A percentile compares a stretch with the other conserved stretches of the same genome.
Evolutionary conservation across 75 land plant genomes (phyloP).

Genomic region (Selaginella tamariscina): DNA sequence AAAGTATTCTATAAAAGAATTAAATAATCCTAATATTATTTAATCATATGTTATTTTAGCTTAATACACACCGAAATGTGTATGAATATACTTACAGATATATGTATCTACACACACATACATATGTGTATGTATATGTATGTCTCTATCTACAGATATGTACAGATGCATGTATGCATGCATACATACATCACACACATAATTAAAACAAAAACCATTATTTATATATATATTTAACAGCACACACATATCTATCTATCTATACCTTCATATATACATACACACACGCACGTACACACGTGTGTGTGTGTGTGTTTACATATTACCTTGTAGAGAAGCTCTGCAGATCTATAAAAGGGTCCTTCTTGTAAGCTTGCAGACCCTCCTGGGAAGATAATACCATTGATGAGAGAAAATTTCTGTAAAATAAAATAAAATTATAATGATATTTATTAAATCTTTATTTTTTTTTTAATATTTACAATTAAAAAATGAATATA

Average conservation of each 20-base stretch:
- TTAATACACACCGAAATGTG: too few species aligned
- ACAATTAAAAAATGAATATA: too few species aligned
- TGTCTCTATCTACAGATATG: background rate
- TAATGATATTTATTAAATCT: too few species aligned
- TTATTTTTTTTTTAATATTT: too few species aligned
- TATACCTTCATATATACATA: background rate
- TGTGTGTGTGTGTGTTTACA: background rate
- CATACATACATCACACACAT: background rate
- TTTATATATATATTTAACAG: background rate
- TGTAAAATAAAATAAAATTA: too few species aligned
- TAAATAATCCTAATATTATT: too few species aligned
- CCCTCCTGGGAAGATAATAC: slow-evolving; percentile 69
- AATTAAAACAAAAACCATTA: background rate
- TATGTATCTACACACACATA: too few species aligned
- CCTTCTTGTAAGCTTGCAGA: slow-evolving; percentile 40
- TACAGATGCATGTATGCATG: background rate
- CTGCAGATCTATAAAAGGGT: slow-evolving; percentile 30
- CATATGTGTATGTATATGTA: too few species aligned
- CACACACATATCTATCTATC: background rate
- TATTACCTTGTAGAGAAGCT: slow-evolving; percentile 44
- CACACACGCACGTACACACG: background rate
- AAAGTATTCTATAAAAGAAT: too few species aligned
- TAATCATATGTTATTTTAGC: too few species aligned
- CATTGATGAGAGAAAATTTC: too few species aligned
- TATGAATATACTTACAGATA: too few species aligned